Evolutionary conservation across 352 stramenopile species (phyloP).

Genomic region (Phytophthora cryptogea): DNA sequence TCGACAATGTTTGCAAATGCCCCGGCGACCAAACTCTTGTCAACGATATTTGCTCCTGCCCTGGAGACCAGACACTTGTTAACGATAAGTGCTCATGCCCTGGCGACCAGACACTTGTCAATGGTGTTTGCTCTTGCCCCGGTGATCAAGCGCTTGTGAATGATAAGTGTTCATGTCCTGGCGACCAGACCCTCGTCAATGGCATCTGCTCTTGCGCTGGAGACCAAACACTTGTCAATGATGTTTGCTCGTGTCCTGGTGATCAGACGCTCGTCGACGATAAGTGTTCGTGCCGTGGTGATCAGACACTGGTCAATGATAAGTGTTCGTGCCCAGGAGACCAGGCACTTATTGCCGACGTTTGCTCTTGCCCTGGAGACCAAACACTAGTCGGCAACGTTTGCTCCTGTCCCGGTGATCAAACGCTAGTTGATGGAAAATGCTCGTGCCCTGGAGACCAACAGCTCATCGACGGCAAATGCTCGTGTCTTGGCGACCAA

Average conservation of each 20-base stretch:
- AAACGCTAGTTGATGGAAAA: not conserved
- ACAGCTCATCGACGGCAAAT: not conserved
- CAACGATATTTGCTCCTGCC: not conserved
- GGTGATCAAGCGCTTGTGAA: constrained; percentile 1
- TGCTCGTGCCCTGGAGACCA: not conserved
- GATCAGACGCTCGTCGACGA: not conserved
- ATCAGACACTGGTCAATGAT: not conserved
- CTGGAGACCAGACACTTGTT: not conserved
- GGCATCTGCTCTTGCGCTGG: not conserved
- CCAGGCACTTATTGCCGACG: not conserved
- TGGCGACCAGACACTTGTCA: not conserved
- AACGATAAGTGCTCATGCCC: not conserved
- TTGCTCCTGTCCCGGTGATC: not conserved
- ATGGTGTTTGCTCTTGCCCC: not conserved
- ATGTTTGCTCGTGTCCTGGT: not conserved
- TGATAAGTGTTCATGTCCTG: not conserved
- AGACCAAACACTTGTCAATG: not conserved
- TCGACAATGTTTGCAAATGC: not conserved
- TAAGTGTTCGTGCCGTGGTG: constrained; percentile 1
- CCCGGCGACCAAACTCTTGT: not conserved
- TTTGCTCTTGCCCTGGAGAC: not conserved
- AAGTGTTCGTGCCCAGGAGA: not conserved
- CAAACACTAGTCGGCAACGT: not conserved
- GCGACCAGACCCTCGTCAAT: not conserved
- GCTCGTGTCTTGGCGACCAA: not conserved